phyloP scores from a whole-genome alignment of 169 alveolate genomes.

The Plasmodium berghei region DNA sequence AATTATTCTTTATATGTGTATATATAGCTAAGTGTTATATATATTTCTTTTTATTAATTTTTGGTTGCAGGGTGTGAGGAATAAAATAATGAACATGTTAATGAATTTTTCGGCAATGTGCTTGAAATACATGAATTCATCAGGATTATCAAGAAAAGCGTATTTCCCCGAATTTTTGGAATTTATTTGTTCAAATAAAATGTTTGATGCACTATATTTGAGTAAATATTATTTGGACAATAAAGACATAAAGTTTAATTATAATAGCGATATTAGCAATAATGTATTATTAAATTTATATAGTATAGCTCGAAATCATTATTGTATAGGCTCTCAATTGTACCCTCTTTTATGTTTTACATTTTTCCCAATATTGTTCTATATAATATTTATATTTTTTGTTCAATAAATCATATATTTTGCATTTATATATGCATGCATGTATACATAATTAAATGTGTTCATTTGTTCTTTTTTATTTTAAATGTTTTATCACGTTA shows the following conservation, averaged over 20 bases:
- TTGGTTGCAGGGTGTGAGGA: conserved; percentile 22
- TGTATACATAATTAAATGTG: not conserved
- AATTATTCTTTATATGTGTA: too few species aligned
- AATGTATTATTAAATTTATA: conserved; percentile 61
- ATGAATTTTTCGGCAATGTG: conserved; percentile 4
- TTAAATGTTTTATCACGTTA: too few species aligned
- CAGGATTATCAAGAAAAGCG: not conserved
- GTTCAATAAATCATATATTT: not conserved
- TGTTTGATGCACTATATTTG: conserved; percentile 29
- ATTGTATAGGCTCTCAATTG: conserved; percentile 58
- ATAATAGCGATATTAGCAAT: conserved; percentile 24
- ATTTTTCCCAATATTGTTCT: conserved; percentile 51
- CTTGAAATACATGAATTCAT: conserved; percentile 18
- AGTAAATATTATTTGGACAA: conserved; percentile 60
- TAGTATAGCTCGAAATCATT: conserved; percentile 59
- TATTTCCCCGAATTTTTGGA: conserved; percentile 67
- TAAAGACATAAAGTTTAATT: conserved; percentile 54
- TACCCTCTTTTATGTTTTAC: conserved; percentile 72
- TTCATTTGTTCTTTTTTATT: not conserved
- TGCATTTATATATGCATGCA: not conserved
- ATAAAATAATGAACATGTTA: conserved; percentile 18
- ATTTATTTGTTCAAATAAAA: conserved; percentile 62
- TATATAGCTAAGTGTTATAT: not conserved
- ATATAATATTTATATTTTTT: conserved; percentile 64
- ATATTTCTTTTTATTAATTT: not conserved